Percentiles rank a stretch among this genome's conserved stretches.
Conservation (phyloP, 225 moss, liverwort and hornwort genomes). For the Marchantia paleacea region DNA sequence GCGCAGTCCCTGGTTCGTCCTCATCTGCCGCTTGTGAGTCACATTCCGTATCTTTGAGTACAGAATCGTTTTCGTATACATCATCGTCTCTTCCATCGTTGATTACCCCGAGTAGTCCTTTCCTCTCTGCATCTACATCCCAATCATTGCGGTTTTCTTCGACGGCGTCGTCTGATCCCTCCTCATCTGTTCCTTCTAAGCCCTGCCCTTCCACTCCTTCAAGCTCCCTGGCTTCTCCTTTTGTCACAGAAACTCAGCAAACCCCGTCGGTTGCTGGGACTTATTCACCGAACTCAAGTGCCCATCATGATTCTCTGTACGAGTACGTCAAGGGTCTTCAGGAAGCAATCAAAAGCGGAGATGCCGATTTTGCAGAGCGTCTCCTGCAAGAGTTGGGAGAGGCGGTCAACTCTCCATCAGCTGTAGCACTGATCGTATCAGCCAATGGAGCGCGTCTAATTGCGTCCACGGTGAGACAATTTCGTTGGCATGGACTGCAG, state of each 20-base stretch:
- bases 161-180: not conserved
- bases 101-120: not conserved
- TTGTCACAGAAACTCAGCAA: not conserved
- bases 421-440: conserved; percentile 15
- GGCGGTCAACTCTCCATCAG: conserved; percentile 9
- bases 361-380: conserved; percentile 18
- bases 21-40: not conserved
- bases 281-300: conserved; percentile 5
- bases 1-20: not conserved
- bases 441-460: conserved; percentile 13
- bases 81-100: not conserved
- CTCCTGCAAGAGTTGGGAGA: conserved; percentile 18
- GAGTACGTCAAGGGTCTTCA: conserved; percentile 17
- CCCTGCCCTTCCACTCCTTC: not conserved
- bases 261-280: not conserved
- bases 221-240: not conserved
- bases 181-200: not conserved
- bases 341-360: conserved; percentile 12
- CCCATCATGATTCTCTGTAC: conserved; percentile 1
- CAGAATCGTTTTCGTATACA: not conserved
- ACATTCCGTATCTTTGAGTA: not conserved
- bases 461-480: conserved; percentile 14
- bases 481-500: conserved; percentile 14
- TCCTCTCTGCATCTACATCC: conserved; percentile 1
- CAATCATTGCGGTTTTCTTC: not conserved